phyloP scores from a whole-genome alignment of 1,284 basidiomycete genomes.

The Quambalaria eucalypti region DNA sequence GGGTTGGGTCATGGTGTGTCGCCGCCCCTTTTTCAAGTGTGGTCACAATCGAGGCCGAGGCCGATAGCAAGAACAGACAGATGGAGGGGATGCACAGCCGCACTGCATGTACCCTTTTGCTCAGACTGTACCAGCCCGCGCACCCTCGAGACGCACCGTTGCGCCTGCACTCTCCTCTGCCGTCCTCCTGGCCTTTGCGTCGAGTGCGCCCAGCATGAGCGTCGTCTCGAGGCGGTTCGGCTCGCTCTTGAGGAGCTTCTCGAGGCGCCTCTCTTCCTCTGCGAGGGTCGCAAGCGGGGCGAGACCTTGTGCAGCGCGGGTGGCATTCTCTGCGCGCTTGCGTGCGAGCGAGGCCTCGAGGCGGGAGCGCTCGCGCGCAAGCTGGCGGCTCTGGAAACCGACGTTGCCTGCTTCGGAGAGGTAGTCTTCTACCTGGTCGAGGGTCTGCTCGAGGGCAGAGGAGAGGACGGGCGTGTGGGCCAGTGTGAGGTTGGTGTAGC shows the following conservation, averaged over 20 bases:
- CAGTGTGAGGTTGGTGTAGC: constrained; percentile 39
- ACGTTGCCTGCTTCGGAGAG: constrained; percentile 59
- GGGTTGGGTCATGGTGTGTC: no score
- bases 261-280: constrained; percentile 48
- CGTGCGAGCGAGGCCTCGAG: constrained; percentile 59
- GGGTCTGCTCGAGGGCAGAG: constrained; percentile 40
- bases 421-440: constrained; percentile 43
- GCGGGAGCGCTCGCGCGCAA: constrained; percentile 73
- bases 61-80: no score
- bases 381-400: constrained; percentile 81
- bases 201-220: constrained; percentile 49
- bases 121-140: constrained; percentile 29
- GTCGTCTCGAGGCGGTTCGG: constrained; percentile 83
- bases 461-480: constrained; percentile 44
- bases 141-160: constrained; percentile 40
- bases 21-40: no score
- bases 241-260: constrained; percentile 73
- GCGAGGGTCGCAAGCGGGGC: constrained; percentile 55
- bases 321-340: constrained; percentile 73
- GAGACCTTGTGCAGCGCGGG: constrained; percentile 72
- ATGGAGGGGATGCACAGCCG: no score
- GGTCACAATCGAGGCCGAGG: no score
- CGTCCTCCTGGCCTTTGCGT: constrained; percentile 45
- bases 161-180: constrained; percentile 53
- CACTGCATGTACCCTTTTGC: no score